These are phyloP conservation scores for Barnettozyma vustinii DNA, from an alignment of 805 yeast genomes.

Conservation along the genomic window DNA sequence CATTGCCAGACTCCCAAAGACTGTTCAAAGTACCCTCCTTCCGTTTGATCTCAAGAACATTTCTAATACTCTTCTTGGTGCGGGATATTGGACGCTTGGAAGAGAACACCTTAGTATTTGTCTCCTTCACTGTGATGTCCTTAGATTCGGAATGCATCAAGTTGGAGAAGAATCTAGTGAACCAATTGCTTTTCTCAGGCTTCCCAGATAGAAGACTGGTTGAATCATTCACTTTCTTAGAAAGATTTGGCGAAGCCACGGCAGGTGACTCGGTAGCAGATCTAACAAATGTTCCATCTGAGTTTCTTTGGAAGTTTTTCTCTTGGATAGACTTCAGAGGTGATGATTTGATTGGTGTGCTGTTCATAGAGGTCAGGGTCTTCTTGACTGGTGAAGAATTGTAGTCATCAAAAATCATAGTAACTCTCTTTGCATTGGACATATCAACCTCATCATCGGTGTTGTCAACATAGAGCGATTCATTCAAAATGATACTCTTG, in stretches of 20 bases:
- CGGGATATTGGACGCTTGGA: constrained; percentile 15
- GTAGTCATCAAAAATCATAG: constrained; percentile 24
- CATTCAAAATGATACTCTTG: constrained; percentile 17
- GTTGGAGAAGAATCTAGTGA: constrained; percentile 33
- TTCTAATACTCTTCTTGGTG: constrained; percentile 26
- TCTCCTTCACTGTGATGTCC: constrained; percentile 13
- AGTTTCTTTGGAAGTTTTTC: constrained; percentile 12
- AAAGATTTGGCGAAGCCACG: constrained; percentile 20
- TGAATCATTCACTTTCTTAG: constrained; percentile 1
- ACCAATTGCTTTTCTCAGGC: constrained; percentile 30
- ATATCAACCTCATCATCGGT: constrained; percentile 21
- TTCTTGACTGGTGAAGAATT: constrained; percentile 1
- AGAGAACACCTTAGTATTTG: constrained; percentile 10
- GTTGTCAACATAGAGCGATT: constrained; percentile 23
- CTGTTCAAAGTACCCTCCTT: constrained; percentile 47
- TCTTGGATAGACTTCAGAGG: constrained; percentile 22
- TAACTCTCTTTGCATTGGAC: constrained; percentile 23
- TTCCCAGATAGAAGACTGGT: constrained; percentile 15
- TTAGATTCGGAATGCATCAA: constrained; percentile 17
- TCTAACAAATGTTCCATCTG: constrained; percentile 19
- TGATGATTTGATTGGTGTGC: constrained; percentile 15
- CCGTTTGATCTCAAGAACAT: constrained; percentile 39
- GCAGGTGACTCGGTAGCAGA: constrained; percentile 6
- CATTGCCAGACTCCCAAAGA: constrained; percentile 38
- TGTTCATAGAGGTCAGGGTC: constrained; percentile 2